These are phyloP conservation scores for Ustilago shanxiensis DNA, from an alignment of 1,284 basidiomycete genomes.

Conservation along the genomic window DNA sequence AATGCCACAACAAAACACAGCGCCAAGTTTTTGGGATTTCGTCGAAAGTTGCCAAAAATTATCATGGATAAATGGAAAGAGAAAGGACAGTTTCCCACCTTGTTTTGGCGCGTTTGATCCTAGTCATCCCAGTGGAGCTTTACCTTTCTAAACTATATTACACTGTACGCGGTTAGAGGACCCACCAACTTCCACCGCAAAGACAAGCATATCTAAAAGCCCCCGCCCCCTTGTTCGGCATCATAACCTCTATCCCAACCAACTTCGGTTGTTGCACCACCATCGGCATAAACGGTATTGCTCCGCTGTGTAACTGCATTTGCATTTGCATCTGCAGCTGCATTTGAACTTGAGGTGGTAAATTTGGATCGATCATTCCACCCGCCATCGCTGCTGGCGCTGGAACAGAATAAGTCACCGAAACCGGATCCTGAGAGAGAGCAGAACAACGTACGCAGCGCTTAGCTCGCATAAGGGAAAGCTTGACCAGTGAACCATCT, in stretches of 20 bases:
- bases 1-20: slow-evolving; percentile 48
- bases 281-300: slow-evolving; percentile 16
- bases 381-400: neutral
- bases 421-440: slow-evolving; percentile 36
- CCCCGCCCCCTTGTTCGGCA: neutral
- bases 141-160: slow-evolving; percentile 18
- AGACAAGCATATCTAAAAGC: slow-evolving; percentile 29
- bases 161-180: slow-evolving; percentile 12
- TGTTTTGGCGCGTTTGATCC: slow-evolving; percentile 35
- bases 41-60: slow-evolving; percentile 13
- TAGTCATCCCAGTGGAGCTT: slow-evolving; percentile 14
- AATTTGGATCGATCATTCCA: slow-evolving; percentile 19
- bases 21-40: slow-evolving; percentile 44
- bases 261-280: slow-evolving; percentile 22
- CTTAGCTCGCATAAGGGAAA: slow-evolving; percentile 35
- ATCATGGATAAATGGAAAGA: slow-evolving; percentile 20
- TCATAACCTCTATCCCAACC: slow-evolving; percentile 15
- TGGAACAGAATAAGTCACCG: slow-evolving; percentile 13
- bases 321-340: slow-evolving; percentile 31
- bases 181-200: slow-evolving; percentile 49
- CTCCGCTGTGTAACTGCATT: slow-evolving; percentile 6
- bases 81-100: slow-evolving; percentile 19
- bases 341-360: slow-evolving; percentile 32
- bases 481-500: slow-evolving; percentile 1
- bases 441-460: slow-evolving; percentile 38